Percentiles rank a stretch among this genome's conserved stretches.
Evolutionary conservation across 139 green algal species (phyloP).

Genomic region (Trebouxia sp.): DNA sequence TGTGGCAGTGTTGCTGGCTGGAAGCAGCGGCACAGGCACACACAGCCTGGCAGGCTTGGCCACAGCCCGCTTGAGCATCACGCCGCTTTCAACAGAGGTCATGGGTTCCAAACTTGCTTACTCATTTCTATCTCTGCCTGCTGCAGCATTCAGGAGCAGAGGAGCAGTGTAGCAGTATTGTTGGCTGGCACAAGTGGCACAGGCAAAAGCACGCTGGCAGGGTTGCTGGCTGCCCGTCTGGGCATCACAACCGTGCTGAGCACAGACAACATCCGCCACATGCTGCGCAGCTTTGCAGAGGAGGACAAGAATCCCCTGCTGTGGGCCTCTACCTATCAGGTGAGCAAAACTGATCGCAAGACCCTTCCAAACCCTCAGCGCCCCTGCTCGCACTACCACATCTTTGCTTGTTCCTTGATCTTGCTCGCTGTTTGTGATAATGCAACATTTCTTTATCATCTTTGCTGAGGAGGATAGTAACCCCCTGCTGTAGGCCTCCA

Average conservation of each 20-base stretch:
- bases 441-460: no score
- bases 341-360: background rate
- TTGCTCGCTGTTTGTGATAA: no score
- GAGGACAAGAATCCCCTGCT: constrained; percentile 72
- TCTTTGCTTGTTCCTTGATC: no score
- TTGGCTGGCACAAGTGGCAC: constrained; percentile 90
- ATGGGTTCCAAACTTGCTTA: no score
- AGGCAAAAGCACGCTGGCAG: constrained; percentile 94
- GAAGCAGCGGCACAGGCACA: constrained; percentile 81
- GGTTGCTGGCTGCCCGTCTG: constrained; percentile 83
- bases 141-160: constrained; percentile 61
- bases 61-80: background rate
- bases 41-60: constrained; percentile 85
- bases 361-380: no score
- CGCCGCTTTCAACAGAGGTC: background rate
- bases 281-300: constrained; percentile 68
- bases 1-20: constrained; percentile 42
- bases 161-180: constrained; percentile 70
- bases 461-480: no score
- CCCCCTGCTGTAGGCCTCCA: constrained; percentile 88
- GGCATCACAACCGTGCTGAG: constrained; percentile 89
- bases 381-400: no score
- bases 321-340: constrained; percentile 86
- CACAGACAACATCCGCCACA: constrained; percentile 89
- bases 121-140: no score